Percentiles rank a stretch among this genome's conserved stretches.
Conservation (phyloP, 805 yeast genomes). For the Wickerhamomyces chaumierensis region DNA sequence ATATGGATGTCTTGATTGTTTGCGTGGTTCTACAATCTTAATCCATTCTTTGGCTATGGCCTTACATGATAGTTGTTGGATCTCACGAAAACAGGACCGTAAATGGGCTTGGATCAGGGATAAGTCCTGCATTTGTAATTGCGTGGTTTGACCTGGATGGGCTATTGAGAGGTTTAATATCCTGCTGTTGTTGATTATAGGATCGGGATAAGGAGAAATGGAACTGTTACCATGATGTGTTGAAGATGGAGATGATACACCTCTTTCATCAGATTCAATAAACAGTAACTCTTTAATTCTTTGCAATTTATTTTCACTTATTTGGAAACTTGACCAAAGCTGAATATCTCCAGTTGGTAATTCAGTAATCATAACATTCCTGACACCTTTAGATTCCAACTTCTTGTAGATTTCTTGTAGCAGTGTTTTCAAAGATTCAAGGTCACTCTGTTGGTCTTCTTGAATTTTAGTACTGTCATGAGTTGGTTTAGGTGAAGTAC, state of each 20-base stretch:
- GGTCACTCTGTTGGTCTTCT: background rate
- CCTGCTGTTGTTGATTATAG: background rate
- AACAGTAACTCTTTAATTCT: background rate
- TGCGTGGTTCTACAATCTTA: constrained; percentile 49
- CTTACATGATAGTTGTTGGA: constrained; percentile 44
- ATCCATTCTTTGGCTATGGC: constrained; percentile 59
- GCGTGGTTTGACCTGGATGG: background rate
- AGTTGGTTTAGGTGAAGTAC: no score
- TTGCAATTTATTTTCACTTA: no score
- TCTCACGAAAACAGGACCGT: constrained; percentile 7
- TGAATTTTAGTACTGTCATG: no score
- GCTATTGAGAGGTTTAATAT: background rate
- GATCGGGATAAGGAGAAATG: background rate
- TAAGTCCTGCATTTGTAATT: no score
- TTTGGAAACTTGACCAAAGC: background rate
- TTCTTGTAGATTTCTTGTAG: background rate
- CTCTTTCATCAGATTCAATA: background rate
- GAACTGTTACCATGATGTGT: background rate
- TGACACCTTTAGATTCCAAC: background rate
- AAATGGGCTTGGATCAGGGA: constrained; percentile 1
- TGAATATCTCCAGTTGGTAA: background rate
- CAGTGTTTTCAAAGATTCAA: background rate
- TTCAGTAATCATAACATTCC: background rate
- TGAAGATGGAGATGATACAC: background rate
- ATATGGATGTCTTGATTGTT: constrained; percentile 55